Conservation (phyloP, 139 green algal genomes). For the Coccomyxa sp. region DNA sequence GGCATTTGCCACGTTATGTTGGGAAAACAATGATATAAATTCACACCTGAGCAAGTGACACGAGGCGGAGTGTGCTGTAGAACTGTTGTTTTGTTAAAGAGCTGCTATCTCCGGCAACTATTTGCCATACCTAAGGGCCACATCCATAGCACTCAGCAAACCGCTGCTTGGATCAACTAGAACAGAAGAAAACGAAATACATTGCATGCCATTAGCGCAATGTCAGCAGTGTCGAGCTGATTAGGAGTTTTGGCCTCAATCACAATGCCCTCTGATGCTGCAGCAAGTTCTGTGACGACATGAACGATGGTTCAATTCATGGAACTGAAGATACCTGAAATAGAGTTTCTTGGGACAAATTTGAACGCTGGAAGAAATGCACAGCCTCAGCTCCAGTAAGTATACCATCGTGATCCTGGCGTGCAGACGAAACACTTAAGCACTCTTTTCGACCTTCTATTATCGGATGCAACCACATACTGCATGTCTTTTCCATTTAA, state of each 20-base stretch:
- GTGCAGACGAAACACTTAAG: no score
- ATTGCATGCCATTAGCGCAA: neutral
- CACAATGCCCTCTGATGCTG: neutral
- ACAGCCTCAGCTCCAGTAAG: constrained; percentile 75
- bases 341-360: constrained; percentile 60
- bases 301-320: neutral
- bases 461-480: no score
- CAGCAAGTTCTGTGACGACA: neutral
- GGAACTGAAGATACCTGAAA: constrained; percentile 50
- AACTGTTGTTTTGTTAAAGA: constrained; percentile 76
- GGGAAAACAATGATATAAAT: neutral
- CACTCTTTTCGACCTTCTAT: no score
- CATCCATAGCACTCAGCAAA: neutral
- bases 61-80: constrained; percentile 68
- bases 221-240: neutral
- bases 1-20: neutral
- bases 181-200: neutral
- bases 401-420: constrained; percentile 46
- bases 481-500: no score
- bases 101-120: constrained; percentile 59
- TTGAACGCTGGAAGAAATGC: constrained; percentile 69
- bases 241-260: neutral
- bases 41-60: constrained; percentile 66
- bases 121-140: constrained; percentile 72
- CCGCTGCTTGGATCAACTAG: neutral